Evolutionary conservation across 2,329 filamentous ascomycete genomes (phyloP).

Genomic region (Davidsoniella eucalypti): DNA sequence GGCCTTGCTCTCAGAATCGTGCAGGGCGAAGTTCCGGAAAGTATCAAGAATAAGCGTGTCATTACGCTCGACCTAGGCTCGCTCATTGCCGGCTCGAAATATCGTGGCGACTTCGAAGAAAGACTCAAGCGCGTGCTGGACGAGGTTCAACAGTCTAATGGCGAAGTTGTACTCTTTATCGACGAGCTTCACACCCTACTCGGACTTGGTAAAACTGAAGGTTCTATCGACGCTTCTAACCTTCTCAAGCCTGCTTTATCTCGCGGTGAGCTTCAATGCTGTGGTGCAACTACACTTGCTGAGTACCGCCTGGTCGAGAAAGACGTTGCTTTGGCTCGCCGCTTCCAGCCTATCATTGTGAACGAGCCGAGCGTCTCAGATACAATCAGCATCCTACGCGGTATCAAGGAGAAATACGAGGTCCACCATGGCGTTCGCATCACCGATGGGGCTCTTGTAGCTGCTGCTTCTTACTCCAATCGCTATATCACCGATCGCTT

Average conservation of each 20-base stretch:
- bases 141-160: slow-evolving; percentile 78
- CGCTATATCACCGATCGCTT: slow-evolving; percentile 95
- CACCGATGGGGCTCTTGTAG: slow-evolving; percentile 79
- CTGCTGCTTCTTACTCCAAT: slow-evolving; percentile 82
- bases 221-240: slow-evolving; percentile 92
- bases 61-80: slow-evolving; percentile 77
- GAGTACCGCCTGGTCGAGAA: slow-evolving; percentile 94
- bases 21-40: slow-evolving; percentile 83
- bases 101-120: slow-evolving; percentile 91
- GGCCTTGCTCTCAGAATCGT: slow-evolving; percentile 82
- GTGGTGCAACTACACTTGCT: slow-evolving; percentile 80
- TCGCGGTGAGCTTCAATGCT: slow-evolving; percentile 84
- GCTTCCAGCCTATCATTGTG: slow-evolving; percentile 92
- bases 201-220: slow-evolving; percentile 85
- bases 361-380: slow-evolving; percentile 81
- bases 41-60: slow-evolving; percentile 85
- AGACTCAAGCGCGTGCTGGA: slow-evolving; percentile 77
- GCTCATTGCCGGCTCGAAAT: slow-evolving; percentile 90
- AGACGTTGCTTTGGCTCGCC: slow-evolving; percentile 76
- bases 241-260: slow-evolving; percentile 87
- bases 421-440: slow-evolving; percentile 94
- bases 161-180: slow-evolving; percentile 83
- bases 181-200: slow-evolving; percentile 87
- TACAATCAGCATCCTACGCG: slow-evolving; percentile 85
- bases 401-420: slow-evolving; percentile 95